Base-by-base conservation (phyloP, 257 asterid genomes). In the Ehretia macrophylla region DNA sequence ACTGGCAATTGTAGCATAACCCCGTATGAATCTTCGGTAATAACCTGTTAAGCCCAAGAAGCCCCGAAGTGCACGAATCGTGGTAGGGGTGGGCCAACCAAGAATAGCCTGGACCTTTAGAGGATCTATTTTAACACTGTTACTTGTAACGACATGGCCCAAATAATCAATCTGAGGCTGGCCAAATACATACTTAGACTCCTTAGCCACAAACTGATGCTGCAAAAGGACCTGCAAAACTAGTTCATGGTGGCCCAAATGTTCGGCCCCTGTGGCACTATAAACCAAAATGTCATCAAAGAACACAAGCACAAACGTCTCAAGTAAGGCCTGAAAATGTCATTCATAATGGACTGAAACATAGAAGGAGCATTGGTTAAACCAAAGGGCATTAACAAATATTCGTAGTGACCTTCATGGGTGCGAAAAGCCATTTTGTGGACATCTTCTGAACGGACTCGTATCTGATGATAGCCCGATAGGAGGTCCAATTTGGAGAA, bases 271-370 rank as follows among this genome's bases (percentile, higher is more conserved):
- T 8, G 63, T 8, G 8, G 4, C 11, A 38, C 27, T 56, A 19
- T 32, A 56, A 17, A 56, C n/a, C 1, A 56, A 47, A n/a, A 37
- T 56, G n/a, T 32, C 49, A n/a, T n/a, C n/a, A n/a, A n/a, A n/a
- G n/a, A n/a, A n/a, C n/a, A n/a, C n/a, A n/a, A n/a, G n/a, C n/a
- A n/a, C n/a, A n/a, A n/a, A n/a, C n/a, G n/a, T n/a, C n/a, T n/a
- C n/a, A n/a, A n/a, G n/a, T n/a, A n/a, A n/a, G n/a, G n/a, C n/a
- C n/a, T n/a, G n/a, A n/a, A n/a, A n/a, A n/a, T n/a, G n/a, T n/a
- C n/a, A n/a, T n/a, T n/a, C n/a, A n/a, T n/a, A n/a, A n/a, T n/a
- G n/a, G n/a, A n/a, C n/a, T n/a, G n/a, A n/a, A n/a, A n/a, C n/a
- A n/a, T n/a, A n/a, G n/a, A n/a, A n/a, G n/a, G n/a, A n/a, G n/a